A percentile compares a stretch with the other conserved stretches of the same genome.
Conservation (phyloP, 1,284 basidiomycete species). For the Cystobasidium sp. region DNA sequence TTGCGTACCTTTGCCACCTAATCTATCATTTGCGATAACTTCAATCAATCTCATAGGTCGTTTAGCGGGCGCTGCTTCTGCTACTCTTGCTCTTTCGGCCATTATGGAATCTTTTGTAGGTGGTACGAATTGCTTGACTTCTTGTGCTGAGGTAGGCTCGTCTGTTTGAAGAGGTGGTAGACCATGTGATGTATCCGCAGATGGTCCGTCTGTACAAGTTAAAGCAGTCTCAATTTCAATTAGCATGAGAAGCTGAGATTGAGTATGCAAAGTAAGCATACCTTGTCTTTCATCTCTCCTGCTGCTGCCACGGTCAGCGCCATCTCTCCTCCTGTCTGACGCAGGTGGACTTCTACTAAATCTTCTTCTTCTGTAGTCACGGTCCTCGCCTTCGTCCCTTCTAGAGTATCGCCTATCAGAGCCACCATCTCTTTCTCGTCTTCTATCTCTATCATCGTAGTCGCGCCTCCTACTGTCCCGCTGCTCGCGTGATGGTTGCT, state of each 20-base stretch:
- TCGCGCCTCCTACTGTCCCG: constrained; percentile 11
- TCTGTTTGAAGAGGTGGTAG: constrained; percentile 37
- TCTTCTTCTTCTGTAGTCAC: constrained; percentile 1
- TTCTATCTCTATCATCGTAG: constrained; percentile 9
- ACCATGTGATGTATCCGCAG: constrained; percentile 8
- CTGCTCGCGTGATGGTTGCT: constrained; percentile 5
- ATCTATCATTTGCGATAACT: constrained; percentile 95
- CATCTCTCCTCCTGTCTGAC: neutral
- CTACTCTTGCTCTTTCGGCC: constrained; percentile 33
- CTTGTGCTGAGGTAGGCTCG: neutral
- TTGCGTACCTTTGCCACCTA: constrained; percentile 84
- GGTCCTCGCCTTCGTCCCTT: constrained; percentile 9
- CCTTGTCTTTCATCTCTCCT: neutral
- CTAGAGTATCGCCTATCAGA: neutral
- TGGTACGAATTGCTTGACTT: constrained; percentile 40
- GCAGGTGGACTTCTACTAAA: constrained; percentile 31
- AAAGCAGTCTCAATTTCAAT: neutral
- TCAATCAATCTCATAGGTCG: constrained; percentile 61
- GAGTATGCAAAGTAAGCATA: neutral
- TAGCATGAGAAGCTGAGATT: neutral
- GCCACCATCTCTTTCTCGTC: constrained; percentile 14
- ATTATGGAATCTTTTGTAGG: constrained; percentile 36
- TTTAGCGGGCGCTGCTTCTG: constrained; percentile 22
- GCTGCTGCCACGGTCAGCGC: constrained; percentile 6
- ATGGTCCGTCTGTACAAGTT: neutral